Conservation (phyloP, 352 stramenopile species). For the Phytophthora podocarpi region DNA sequence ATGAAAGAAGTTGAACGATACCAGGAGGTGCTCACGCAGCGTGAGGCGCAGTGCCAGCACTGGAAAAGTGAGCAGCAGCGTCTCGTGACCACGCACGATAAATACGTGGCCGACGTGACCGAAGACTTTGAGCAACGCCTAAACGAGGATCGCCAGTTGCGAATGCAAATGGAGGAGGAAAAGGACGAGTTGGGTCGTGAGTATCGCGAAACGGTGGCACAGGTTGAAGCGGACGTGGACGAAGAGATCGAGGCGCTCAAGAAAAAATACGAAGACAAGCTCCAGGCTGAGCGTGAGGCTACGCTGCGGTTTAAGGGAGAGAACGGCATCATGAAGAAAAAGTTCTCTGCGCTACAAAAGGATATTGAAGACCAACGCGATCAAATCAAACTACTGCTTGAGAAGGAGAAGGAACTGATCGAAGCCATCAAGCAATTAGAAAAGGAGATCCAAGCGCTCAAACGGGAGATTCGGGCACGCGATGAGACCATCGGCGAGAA, state of each 20-base stretch:
- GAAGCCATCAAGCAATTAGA: slow-evolving; percentile 87
- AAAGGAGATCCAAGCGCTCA: slow-evolving; percentile 93
- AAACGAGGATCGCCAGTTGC: slow-evolving; percentile 81
- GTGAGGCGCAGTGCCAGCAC: slow-evolving; percentile 80
- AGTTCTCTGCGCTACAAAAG: slow-evolving; percentile 90
- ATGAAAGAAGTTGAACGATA: slow-evolving; percentile 94
- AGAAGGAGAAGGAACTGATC: slow-evolving; percentile 89
- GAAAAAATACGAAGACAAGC: slow-evolving; percentile 86
- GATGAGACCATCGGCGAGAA: slow-evolving; percentile 96
- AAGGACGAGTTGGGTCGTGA: slow-evolving; percentile 82
- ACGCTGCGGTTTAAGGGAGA: slow-evolving; percentile 92
- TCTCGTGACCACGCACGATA: slow-evolving; percentile 69
- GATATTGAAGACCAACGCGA: slow-evolving; percentile 93
- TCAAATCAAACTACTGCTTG: slow-evolving; percentile 85
- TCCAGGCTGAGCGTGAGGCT: slow-evolving; percentile 85
- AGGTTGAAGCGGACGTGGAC: slow-evolving; percentile 89
- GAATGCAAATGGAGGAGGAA: slow-evolving; percentile 86
- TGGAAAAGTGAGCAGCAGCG: slow-evolving; percentile 74
- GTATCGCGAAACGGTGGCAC: slow-evolving; percentile 74
- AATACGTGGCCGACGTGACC: slow-evolving; percentile 89
- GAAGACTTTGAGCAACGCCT: slow-evolving; percentile 93
- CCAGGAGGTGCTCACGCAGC: slow-evolving; percentile 83
- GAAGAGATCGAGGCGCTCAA: slow-evolving; percentile 90
- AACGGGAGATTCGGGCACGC: slow-evolving; percentile 94
- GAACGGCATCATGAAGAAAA: slow-evolving; percentile 95